Percentiles rank a stretch among this genome's conserved stretches.
Evolutionary conservation across 192 early-diverging fungal genomes (phyloP).

Genomic region (Dissophora ornata): DNA sequence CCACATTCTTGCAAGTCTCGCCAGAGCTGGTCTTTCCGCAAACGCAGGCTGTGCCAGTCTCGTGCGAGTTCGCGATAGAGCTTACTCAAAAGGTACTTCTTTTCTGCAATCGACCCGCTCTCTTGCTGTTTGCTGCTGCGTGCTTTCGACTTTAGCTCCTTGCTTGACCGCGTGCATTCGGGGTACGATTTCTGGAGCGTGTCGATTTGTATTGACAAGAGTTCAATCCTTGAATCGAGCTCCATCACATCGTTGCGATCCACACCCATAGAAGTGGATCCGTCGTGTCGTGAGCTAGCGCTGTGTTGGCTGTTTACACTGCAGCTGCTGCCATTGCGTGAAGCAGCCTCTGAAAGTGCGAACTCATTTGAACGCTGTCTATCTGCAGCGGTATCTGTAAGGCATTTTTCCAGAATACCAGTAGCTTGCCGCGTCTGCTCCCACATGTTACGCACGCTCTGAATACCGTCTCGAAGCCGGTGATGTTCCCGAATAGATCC

Average conservation of each 20-base stretch:
- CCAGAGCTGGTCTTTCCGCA: slow-evolving; percentile 48
- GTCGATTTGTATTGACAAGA: slow-evolving; percentile 35
- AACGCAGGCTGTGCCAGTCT: slow-evolving; percentile 19
- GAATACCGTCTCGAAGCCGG: slow-evolving; percentile 48
- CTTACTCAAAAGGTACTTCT: slow-evolving; percentile 20
- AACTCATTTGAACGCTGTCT: slow-evolving; percentile 12
- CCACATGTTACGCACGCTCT: slow-evolving; percentile 25
- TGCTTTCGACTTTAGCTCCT: background rate
- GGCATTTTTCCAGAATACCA: slow-evolving; percentile 31
- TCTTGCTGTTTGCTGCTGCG: slow-evolving; percentile 12
- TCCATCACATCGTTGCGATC: slow-evolving; percentile 55
- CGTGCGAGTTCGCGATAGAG: slow-evolving; percentile 24
- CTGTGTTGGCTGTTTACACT: slow-evolving; percentile 18
- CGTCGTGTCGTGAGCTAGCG: background rate
- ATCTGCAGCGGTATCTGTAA: slow-evolving; percentile 29
- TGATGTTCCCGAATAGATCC: slow-evolving; percentile 45
- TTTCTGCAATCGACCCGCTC: slow-evolving; percentile 35
- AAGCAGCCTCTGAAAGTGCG: slow-evolving; percentile 4
- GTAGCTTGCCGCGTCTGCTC: slow-evolving; percentile 31
- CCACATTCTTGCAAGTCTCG: slow-evolving; percentile 41
- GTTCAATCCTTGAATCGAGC: slow-evolving; percentile 36
- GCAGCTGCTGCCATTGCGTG: slow-evolving; percentile 11
- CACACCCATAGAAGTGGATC: slow-evolving; percentile 8
- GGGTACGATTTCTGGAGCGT: slow-evolving; percentile 39
- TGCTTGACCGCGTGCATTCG: slow-evolving; percentile 28